Evolutionary conservation across 768 basidiomycete species (phyloP).

Genomic region (Clathrus columnatus): DNA sequence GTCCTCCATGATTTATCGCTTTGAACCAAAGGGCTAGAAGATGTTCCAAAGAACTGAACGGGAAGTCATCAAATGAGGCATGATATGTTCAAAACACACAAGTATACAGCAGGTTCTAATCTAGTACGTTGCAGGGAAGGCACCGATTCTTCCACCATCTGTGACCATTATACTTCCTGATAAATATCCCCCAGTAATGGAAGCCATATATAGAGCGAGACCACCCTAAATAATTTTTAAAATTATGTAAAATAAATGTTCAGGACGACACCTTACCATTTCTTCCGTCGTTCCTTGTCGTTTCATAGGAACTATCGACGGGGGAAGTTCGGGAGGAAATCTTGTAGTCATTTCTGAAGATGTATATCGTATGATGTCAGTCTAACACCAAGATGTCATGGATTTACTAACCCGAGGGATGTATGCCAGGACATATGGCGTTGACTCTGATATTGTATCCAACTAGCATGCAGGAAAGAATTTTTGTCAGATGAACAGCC

Average conservation of each 20-base stretch:
- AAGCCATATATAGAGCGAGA: conserved; percentile 63
- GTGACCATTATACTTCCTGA: conserved; percentile 72
- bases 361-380: neutral
- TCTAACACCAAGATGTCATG: neutral
- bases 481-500: conserved; percentile 65
- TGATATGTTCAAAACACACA: no score
- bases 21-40: no score
- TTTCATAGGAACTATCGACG: neutral
- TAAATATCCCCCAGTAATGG: conserved; percentile 66
- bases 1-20: no score
- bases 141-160: conserved; percentile 66
- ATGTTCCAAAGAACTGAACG: no score
- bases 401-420: conserved; percentile 41
- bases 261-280: neutral
- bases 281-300: conserved; percentile 1
- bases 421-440: conserved; percentile 66
- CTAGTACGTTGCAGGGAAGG: conserved; percentile 48
- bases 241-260: neutral
- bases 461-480: conserved; percentile 61
- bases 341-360: conserved; percentile 13
- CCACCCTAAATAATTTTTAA: conserved; percentile 35
- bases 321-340: neutral
- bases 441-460: conserved; percentile 60
- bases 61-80: no score
- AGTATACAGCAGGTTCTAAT: no score